phyloP scores from a whole-genome alignment of 2,329 filamentous ascomycete genomes.

The Parastagonospora avenae region DNA sequence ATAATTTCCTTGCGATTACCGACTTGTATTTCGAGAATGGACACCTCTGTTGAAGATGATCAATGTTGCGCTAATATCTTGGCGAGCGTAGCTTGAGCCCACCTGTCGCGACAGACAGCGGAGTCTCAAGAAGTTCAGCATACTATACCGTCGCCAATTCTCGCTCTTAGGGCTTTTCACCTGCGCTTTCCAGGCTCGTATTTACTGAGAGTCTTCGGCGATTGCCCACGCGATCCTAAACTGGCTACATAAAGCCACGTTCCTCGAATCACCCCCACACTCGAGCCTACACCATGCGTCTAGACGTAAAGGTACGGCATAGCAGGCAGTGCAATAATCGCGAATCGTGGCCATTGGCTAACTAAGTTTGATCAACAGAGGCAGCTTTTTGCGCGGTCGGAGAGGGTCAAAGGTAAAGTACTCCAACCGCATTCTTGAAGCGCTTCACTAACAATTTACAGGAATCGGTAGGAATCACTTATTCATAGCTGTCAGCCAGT shows the following conservation, averaged over 20 bases:
- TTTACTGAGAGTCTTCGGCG: constrained; percentile 1
- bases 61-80: constrained; percentile 21
- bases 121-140: constrained; percentile 2
- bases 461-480: constrained; percentile 40
- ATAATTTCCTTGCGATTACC: too few species aligned
- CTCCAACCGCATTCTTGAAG: constrained; percentile 4
- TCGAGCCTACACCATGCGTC: constrained; percentile 47
- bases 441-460: constrained; percentile 31
- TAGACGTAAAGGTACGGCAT: constrained; percentile 52
- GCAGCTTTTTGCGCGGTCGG: constrained; percentile 84
- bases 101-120: constrained; percentile 21
- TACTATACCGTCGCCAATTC: not conserved
- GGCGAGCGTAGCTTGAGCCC: constrained; percentile 25
- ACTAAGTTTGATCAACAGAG: constrained; percentile 61
- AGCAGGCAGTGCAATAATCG: not conserved
- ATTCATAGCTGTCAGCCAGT: constrained; percentile 1
- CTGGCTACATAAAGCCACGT: constrained; percentile 49
- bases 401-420: constrained; percentile 76
- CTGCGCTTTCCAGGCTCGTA: not conserved
- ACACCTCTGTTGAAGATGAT: too few species aligned
- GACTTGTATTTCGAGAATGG: too few species aligned
- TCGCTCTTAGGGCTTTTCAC: not conserved
- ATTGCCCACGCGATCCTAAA: constrained; percentile 27
- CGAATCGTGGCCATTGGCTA: constrained; percentile 32
- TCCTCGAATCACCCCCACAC: constrained; percentile 39